phyloP scores from a whole-genome alignment of 805 yeast species.

The Metschnikowia noctiluminum region DNA sequence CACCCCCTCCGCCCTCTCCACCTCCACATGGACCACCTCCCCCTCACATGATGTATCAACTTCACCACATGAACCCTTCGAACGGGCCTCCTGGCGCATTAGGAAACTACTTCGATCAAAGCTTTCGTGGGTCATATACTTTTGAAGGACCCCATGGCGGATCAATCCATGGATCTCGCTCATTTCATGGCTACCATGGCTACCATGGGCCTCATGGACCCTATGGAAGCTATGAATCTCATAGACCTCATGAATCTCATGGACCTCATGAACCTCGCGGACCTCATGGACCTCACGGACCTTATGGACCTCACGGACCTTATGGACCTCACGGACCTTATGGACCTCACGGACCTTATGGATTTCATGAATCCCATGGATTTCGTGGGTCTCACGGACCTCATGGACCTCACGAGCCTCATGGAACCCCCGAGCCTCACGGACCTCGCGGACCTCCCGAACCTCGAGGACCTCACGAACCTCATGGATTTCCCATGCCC shows the following conservation, averaged over 20 bases:
- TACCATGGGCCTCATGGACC: slow-evolving; percentile 6
- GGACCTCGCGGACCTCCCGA: background rate
- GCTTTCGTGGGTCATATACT: background rate
- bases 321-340: background rate
- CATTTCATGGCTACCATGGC: slow-evolving; percentile 1
- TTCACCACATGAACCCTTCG: slow-evolving; percentile 1
- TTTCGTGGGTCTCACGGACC: slow-evolving; percentile 9
- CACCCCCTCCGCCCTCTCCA: slow-evolving; percentile 10
- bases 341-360: slow-evolving; percentile 5
- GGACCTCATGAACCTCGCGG: slow-evolving; percentile 1
- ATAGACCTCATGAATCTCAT: slow-evolving; percentile 5
- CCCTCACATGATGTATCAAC: slow-evolving; percentile 3
- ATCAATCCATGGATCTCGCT: background rate
- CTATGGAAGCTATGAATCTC: slow-evolving; percentile 4
- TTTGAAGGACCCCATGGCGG: slow-evolving; percentile 1
- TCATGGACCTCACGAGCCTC: slow-evolving; percentile 3
- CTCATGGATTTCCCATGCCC: background rate
- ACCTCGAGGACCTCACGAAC: background rate
- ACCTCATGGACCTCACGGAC: slow-evolving; percentile 3
- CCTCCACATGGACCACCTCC: slow-evolving; percentile 5
- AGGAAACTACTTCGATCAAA: background rate
- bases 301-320: slow-evolving; percentile 4
- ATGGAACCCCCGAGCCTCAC: background rate
- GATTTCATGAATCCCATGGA: slow-evolving; percentile 4
- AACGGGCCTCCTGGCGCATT: background rate